Base-by-base conservation (phyloP, 805 yeast genomes). In the Metschnikowia arizonensis region DNA sequence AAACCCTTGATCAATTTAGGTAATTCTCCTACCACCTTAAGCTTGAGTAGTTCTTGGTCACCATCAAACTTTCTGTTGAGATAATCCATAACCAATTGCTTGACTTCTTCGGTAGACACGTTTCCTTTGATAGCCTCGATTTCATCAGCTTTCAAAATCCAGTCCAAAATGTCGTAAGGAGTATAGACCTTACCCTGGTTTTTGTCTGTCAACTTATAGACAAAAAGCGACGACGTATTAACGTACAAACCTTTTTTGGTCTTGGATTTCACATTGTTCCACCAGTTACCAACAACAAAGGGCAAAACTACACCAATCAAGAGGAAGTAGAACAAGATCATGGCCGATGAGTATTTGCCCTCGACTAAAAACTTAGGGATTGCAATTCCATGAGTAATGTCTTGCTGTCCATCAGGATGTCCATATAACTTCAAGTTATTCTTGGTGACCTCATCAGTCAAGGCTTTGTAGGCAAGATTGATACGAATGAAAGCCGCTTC, bases 361-460 rank as follows among this genome's bases (percentile, higher is more conserved):
- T 88, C 96, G 25, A 95, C 86, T 50, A 93, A 74, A 66, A 87
- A 88, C 61, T 85, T 82, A 26, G 99, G 99, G 53, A 93, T 69
- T 0, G 98, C 99, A 64, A 93, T 89, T 50, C 99, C 99, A 62
- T 88, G 97, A 17, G 84, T 71, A 15, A 84, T 76, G 23, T 87
- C 87, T 65, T 88, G 96, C 33, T 95, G 96, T 34, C 99, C 99
- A 69, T 93, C 99, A 4, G 99, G 99, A 62, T 95, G 96, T 40
- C 99, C 99, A 59, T 84, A 93, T 56, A 79, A 82, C 57, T 83
- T 70, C 63, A 78, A 89, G 62, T 93, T 93, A 55, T 86, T 87
- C 57, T 81, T 85, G 3, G 87, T 81, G 9, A 73, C 76, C 55
- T 88, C 97, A 65, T 93, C 98, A 11, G 99, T 95, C 52, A 93